A percentile compares a stretch with the other conserved stretches of the same genome.
phyloP scores from a whole-genome alignment of 495 filamentous ascomycete species.

The Lindgomyces ingoldianus region DNA sequence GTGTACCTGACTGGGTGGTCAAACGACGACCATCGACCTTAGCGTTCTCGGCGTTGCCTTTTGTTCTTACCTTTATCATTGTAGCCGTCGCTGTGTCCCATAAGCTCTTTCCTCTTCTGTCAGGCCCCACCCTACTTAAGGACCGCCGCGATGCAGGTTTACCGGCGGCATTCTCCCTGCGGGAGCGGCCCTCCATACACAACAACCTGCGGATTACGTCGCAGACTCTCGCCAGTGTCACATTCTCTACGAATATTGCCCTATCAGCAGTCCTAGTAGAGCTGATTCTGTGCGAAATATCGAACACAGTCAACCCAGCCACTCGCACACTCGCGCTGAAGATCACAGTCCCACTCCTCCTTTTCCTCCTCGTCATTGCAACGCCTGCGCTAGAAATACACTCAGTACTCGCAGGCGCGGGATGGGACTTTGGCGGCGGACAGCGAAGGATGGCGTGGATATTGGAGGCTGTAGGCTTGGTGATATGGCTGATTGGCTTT shows the following conservation, averaged over 20 bases:
- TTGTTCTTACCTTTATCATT: slow-evolving; percentile 62
- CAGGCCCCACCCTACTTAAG: slow-evolving; percentile 51
- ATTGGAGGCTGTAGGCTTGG: slow-evolving; percentile 59
- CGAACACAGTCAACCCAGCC: slow-evolving; percentile 63
- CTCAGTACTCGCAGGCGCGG: slow-evolving; percentile 60
- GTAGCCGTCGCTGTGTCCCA: slow-evolving; percentile 58
- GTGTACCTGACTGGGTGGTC: slow-evolving; percentile 39
- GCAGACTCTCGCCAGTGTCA: slow-evolving; percentile 54
- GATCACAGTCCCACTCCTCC: slow-evolving; percentile 63
- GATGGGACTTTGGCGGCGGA: slow-evolving; percentile 55
- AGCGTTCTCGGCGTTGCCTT: slow-evolving; percentile 55
- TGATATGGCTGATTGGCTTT: slow-evolving; percentile 65
- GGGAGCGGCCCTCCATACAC: slow-evolving; percentile 40
- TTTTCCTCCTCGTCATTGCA: slow-evolving; percentile 65
- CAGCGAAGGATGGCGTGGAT: slow-evolving; percentile 58
- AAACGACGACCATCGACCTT: slow-evolving; percentile 40
- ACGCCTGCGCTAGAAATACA: slow-evolving; percentile 73
- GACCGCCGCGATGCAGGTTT: slow-evolving; percentile 53
- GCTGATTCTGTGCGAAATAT: slow-evolving; percentile 76
- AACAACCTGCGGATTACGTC: slow-evolving; percentile 31
- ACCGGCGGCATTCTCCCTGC: slow-evolving; percentile 43
- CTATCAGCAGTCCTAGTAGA: slow-evolving; percentile 72
- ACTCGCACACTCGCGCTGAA: slow-evolving; percentile 64
- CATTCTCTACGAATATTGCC: slow-evolving; percentile 71
- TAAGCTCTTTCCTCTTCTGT: slow-evolving; percentile 65